These are phyloP conservation scores for Candida montana DNA, from an alignment of 805 yeast species.

Conservation along the genomic window DNA sequence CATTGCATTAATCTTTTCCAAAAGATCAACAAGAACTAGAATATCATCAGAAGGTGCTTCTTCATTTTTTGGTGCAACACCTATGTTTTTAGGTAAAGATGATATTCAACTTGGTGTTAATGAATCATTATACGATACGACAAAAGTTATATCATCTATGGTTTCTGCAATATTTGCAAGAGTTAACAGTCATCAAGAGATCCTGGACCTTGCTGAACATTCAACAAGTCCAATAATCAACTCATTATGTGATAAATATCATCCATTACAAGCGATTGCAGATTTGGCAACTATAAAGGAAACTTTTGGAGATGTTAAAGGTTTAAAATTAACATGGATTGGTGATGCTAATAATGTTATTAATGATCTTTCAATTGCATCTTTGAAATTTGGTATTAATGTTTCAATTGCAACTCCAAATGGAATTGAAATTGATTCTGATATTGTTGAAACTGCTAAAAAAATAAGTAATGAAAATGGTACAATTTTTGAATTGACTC, in stretches of 20 bases:
- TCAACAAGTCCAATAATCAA: constrained; percentile 90
- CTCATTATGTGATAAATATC: constrained; percentile 87
- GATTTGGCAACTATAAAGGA: constrained; percentile 86
- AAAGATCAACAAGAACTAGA: constrained; percentile 94
- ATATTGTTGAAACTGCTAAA: constrained; percentile 49
- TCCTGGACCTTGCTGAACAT: constrained; percentile 67
- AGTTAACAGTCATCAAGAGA: constrained; percentile 80
- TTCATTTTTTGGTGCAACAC: constrained; percentile 87
- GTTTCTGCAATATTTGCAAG: constrained; percentile 97
- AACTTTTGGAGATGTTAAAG: constrained; percentile 50
- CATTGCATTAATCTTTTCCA: constrained; percentile 77
- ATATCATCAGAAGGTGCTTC: constrained; percentile 94
- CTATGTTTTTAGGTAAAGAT: constrained; percentile 94
- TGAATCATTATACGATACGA: constrained; percentile 84
- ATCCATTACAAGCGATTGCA: constrained; percentile 93
- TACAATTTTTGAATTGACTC: constrained; percentile 49
- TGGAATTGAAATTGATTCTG: constrained; percentile 57
- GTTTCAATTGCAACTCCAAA: constrained; percentile 82
- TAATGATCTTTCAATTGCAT: constrained; percentile 87
- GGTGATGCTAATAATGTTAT: constrained; percentile 97
- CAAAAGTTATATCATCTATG: constrained; percentile 90
- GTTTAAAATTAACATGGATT: constrained; percentile 84
- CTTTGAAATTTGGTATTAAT: constrained; percentile 75
- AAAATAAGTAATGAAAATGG: constrained; percentile 47
- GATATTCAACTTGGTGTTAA: constrained; percentile 96